Evolutionary conservation across 768 basidiomycete genomes (phyloP).

Genomic region (Chalciporus chontae): DNA sequence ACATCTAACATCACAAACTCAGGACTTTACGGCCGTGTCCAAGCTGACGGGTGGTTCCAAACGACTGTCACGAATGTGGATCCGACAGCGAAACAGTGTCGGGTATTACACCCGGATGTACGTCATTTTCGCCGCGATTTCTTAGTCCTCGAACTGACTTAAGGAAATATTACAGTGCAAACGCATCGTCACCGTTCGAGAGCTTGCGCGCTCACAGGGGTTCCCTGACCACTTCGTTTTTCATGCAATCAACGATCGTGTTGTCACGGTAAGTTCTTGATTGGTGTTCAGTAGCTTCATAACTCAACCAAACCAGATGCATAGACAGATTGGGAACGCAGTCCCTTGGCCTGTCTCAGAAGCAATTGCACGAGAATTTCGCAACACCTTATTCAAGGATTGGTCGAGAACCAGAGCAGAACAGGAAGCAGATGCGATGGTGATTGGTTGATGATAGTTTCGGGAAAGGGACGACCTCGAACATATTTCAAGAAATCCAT

Average conservation of each 20-base stretch:
- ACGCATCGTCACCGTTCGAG: constrained; percentile 70
- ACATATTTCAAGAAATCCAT: too few species aligned
- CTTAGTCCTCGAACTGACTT: background rate
- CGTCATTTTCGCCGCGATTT: constrained; percentile 13
- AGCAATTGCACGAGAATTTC: constrained; percentile 65
- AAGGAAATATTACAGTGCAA: constrained; percentile 44
- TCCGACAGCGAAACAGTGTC: constrained; percentile 74
- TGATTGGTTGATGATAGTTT: constrained; percentile 27
- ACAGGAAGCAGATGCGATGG: constrained; percentile 35
- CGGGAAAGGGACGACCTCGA: too few species aligned
- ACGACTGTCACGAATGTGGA: constrained; percentile 79
- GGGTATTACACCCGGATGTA: constrained; percentile 66
- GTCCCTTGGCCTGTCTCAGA: constrained; percentile 63
- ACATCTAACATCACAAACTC: constrained; percentile 12
- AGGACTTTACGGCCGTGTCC: constrained; percentile 60
- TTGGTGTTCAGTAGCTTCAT: background rate
- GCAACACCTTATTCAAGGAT: constrained; percentile 45
- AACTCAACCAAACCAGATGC: constrained; percentile 48
- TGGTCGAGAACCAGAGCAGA: constrained; percentile 38
- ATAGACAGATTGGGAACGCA: constrained; percentile 79
- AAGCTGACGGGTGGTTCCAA: constrained; percentile 53
- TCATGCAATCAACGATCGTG: constrained; percentile 44
- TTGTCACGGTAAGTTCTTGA: constrained; percentile 53
- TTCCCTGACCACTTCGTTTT: constrained; percentile 77
- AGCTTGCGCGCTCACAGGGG: constrained; percentile 77